These are phyloP conservation scores for Yamadazyma sp. DNA, from an alignment of 805 yeast species.

Conservation along the genomic window DNA sequence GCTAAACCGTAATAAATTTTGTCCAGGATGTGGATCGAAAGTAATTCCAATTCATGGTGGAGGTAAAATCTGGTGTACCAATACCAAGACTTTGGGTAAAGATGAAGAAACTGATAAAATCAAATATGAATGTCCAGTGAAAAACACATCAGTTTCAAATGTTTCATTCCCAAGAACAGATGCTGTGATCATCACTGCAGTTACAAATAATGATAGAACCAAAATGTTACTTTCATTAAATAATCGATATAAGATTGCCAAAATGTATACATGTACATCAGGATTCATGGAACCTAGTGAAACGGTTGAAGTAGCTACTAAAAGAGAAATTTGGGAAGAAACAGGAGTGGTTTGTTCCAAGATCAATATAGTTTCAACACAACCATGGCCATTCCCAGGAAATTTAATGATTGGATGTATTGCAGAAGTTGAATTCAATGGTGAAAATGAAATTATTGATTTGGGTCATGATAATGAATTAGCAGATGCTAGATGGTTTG, in stretches of 20 bases:
- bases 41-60: slow-evolving; percentile 68
- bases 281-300: slow-evolving; percentile 97
- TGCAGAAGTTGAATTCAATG: slow-evolving; percentile 71
- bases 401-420: slow-evolving; percentile 92
- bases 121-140: slow-evolving; percentile 33
- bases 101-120: slow-evolving; percentile 14
- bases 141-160: slow-evolving; percentile 54
- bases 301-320: slow-evolving; percentile 81
- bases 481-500: slow-evolving; percentile 84
- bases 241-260: slow-evolving; percentile 50
- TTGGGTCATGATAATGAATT: slow-evolving; percentile 85
- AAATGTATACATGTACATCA: slow-evolving; percentile 81
- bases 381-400: slow-evolving; percentile 98
- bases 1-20: slow-evolving; percentile 67
- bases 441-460: slow-evolving; percentile 59
- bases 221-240: slow-evolving; percentile 70
- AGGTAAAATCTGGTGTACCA: slow-evolving; percentile 53
- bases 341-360: slow-evolving; percentile 69
- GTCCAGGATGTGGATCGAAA: slow-evolving; percentile 81
- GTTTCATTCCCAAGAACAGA: slow-evolving; percentile 91
- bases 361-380: slow-evolving; percentile 66
- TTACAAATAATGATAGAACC: slow-evolving; percentile 57
- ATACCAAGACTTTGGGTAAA: slow-evolving; percentile 12
- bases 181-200: slow-evolving; percentile 80
- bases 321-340: slow-evolving; percentile 93